phyloP scores from a whole-genome alignment of 1,284 basidiomycete species.

The Gomphus bonarii region DNA sequence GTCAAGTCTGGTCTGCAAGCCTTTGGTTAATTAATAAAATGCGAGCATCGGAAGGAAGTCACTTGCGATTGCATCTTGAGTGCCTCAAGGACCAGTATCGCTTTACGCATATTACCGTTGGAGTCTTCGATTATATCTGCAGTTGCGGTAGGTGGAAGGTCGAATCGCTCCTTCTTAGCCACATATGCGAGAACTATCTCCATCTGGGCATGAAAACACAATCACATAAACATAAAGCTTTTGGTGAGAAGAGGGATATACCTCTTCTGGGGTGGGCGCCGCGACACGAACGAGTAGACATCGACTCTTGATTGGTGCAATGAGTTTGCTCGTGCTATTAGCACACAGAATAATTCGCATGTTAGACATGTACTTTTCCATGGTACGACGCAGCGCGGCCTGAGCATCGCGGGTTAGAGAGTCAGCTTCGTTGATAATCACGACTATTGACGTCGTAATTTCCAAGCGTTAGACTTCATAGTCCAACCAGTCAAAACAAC shows the following conservation, averaged over 20 bases:
- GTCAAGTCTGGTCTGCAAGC: conserved; percentile 53
- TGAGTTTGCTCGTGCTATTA: conserved; percentile 94
- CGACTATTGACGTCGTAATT: conserved; percentile 45
- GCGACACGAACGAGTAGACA: conserved; percentile 92
- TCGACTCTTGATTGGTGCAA: conserved; percentile 93
- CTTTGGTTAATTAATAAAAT: conserved; percentile 3
- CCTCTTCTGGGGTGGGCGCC: conserved; percentile 74
- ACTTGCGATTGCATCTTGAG: conserved; percentile 87
- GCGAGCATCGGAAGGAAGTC: not conserved
- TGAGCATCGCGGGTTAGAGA: conserved; percentile 92
- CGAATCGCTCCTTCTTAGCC: conserved; percentile 74
- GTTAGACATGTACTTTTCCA: conserved; percentile 99
- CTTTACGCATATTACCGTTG: conserved; percentile 90
- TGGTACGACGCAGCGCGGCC: conserved; percentile 92
- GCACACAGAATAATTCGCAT: conserved; percentile 96
- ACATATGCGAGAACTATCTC: conserved; percentile 70
- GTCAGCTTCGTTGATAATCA: conserved; percentile 98
- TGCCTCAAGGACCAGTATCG: conserved; percentile 89
- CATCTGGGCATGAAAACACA: conserved; percentile 45
- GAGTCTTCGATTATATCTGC: conserved; percentile 72
- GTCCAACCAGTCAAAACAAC: not conserved
- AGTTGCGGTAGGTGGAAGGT: conserved; percentile 68
- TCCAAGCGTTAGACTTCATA: too few species aligned
- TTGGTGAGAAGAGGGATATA: conserved; percentile 23
- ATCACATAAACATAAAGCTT: not conserved